Base-by-base conservation (phyloP, 2,329 filamentous ascomycete genomes). In the Cladobotryum mycophilum region DNA sequence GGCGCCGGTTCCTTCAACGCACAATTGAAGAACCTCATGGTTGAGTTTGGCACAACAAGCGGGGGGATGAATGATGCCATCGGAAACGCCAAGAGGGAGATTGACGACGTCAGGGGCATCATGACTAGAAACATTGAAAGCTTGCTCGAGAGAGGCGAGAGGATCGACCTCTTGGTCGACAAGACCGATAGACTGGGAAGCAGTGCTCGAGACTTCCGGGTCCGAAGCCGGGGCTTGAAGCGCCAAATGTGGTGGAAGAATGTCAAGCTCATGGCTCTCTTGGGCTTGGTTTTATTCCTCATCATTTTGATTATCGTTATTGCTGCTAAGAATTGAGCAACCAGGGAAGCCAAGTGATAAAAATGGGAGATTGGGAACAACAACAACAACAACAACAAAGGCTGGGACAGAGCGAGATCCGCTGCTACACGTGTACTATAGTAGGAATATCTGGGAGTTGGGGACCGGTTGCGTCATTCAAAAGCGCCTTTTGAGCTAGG, bases 221-320 rank as follows among this genome's bases (percentile, higher is more conserved):
- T 97, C 15, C 79, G 92, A 59, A 95, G 88, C 67, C 76, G 90
- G 22, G 90, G 89, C 1, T 69, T 99, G 60, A 88, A 93, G 73
- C 80, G 95, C 64, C 81, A 86, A 70, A 97, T 99, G 93, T 99
- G 93, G 93, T 97, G 92, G 92, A 97, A 97, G 84, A 97, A 99
- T 68, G 80, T 95, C 42, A 95, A 95, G 74, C 72, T 99, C 59
- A 96, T 97, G 90, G 85, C 81, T 6, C 69, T 99, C 60, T 64
- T 91, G 55, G 76, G 70, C 4, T 64, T 96, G 41, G 89, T 91
- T 2, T 70, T 93, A 22, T 64, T 75, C 41, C 64, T 83, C 55
- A 79, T 83, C 58, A 59, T 82, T 42, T 59, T 80, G 57, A 72
- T 75, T n/a, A 76, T 81, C 52, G 70, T 81, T 25, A 71, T 81